These are phyloP conservation scores for Centrapalus pauciflorus DNA, from an alignment of 129 eudicot genomes.

Conservation along the genomic window DNA sequence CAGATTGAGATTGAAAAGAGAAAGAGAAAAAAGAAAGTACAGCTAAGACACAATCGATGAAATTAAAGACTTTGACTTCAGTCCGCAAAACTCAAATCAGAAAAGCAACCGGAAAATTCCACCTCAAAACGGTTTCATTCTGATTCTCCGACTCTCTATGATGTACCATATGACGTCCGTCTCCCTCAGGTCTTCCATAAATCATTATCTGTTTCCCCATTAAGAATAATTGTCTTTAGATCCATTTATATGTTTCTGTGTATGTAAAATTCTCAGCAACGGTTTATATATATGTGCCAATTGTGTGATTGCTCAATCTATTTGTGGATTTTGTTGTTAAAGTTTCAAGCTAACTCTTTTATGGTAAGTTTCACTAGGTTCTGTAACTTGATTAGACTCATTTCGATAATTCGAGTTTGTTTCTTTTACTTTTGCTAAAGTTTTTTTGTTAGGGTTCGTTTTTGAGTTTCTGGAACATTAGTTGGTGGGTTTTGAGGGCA, in stretches of 20 bases:
- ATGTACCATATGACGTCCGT: slow-evolving; percentile 25
- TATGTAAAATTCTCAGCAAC: slow-evolving; percentile 1
- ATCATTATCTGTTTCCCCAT: background rate
- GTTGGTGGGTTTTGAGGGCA: slow-evolving; percentile 9
- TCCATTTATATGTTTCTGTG: slow-evolving; percentile 13
- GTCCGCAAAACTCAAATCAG: slow-evolving; percentile 20
- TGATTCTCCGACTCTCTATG: slow-evolving; percentile 13
- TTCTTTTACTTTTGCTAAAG: slow-evolving; percentile 8
- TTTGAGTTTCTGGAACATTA: background rate
- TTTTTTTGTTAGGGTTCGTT: slow-evolving; percentile 3
- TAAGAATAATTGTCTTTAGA: slow-evolving; percentile 5
- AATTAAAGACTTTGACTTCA: slow-evolving; percentile 30
- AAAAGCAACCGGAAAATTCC: slow-evolving; percentile 25
- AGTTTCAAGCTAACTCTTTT: background rate
- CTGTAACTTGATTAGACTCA: slow-evolving; percentile 9
- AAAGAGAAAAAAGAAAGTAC: slow-evolving; percentile 13
- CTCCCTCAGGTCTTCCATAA: slow-evolving; percentile 26
- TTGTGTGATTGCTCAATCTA: background rate
- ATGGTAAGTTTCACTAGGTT: slow-evolving; percentile 10
- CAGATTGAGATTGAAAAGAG: slow-evolving; percentile 12
- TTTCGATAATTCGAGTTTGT: slow-evolving; percentile 12
- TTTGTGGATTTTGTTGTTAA: background rate
- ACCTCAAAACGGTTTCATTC: slow-evolving; percentile 20
- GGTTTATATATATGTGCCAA: slow-evolving; percentile 10
- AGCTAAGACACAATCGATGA: slow-evolving; percentile 30